Base-by-base conservation (phyloP, 768 basidiomycete genomes). In the Boletus eberwhitei region DNA sequence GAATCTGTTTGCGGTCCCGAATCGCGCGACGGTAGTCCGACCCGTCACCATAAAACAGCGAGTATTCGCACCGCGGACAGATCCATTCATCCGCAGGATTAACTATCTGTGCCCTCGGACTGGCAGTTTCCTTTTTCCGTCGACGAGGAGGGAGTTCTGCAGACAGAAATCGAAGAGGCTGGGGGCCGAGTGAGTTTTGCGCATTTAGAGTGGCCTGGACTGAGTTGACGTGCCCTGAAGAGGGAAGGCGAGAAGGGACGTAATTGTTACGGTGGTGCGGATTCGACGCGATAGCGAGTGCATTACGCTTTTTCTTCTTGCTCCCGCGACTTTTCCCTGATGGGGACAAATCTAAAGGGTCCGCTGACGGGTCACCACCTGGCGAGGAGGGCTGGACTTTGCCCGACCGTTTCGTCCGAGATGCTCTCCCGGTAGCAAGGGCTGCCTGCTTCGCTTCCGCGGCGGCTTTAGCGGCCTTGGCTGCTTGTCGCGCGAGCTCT, bases 231-330 rank as follows among this genome's bases (percentile, higher is more conserved):
- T 71, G 71, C 34, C 72, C 76, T 12, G 80, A 73, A 62, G 77
- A 69, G 4, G 91, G 86, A 49, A 92, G 73, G 16, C 91, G 79
- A 41, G 92, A 93, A 16, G 93, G 91, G 41, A 94, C 84, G 73
- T 94, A 98, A 75, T 98, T 98, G 66, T 88, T 80, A 54, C 95
- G 79, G 74, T 97, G 95, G 73, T 98, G 96, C 4, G 93, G 94
- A 67, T 98, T 97, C 49, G 90, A 89, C 42, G 92, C 93, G 69
- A 97, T 96, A 42, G 93, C 93, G 32, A 93, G 77, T 5, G 88
- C 88, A 46, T 88, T 87, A 46, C 93, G 82, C 74, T 97, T 98
- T 84, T 97, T 98, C 82, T 95, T 95, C 81, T 93, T 94, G 56
- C 62, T 64, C 55, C 73, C 63, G 51, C 65, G 65, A 54, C 48